Percentiles rank a stretch among this genome's conserved stretches.
These are phyloP conservation scores for Torrubiella hemipterigena DNA, from an alignment of 2,329 filamentous ascomycete genomes.

Conservation along the genomic window DNA sequence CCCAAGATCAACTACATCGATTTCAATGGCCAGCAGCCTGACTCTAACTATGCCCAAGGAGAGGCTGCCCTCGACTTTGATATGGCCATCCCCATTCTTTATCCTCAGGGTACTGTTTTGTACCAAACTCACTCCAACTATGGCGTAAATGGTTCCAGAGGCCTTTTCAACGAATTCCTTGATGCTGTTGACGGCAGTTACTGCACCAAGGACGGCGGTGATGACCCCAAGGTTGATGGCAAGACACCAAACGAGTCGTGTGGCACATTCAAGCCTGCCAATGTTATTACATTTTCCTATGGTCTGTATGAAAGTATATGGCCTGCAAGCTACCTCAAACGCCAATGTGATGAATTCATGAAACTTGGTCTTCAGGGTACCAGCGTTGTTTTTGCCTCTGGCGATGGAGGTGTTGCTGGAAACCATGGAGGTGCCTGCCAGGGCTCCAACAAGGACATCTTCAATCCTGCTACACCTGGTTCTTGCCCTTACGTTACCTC, in stretches of 20 bases:
- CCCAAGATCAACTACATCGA: slow-evolving; percentile 19
- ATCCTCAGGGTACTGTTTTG: slow-evolving; percentile 32
- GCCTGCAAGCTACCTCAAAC: slow-evolving; percentile 31
- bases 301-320: slow-evolving; percentile 34
- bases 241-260: slow-evolving; percentile 28
- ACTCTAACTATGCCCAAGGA: slow-evolving; percentile 16
- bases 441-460: slow-evolving; percentile 8
- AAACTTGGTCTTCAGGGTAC: slow-evolving; percentile 32
- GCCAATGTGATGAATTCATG: slow-evolving; percentile 29
- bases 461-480: slow-evolving; percentile 23
- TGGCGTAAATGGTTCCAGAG: slow-evolving; percentile 9
- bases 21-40: slow-evolving; percentile 10
- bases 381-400: slow-evolving; percentile 26
- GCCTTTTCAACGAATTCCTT: slow-evolving; percentile 32
- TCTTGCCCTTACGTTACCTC: slow-evolving; percentile 32
- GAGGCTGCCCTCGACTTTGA: slow-evolving; percentile 37
- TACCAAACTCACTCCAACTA: slow-evolving; percentile 15
- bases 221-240: slow-evolving; percentile 28
- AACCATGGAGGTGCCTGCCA: slow-evolving; percentile 5
- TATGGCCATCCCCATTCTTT: slow-evolving; percentile 35
- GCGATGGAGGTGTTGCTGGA: slow-evolving; percentile 23
- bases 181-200: slow-evolving; percentile 41
- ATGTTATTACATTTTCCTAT: slow-evolving; percentile 29
- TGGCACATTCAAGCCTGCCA: slow-evolving; percentile 10
- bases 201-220: slow-evolving; percentile 32